Evolutionary conservation across 768 basidiomycete genomes (phyloP), one percentile per base, ranked within the genome.

Genomic region (Trichaptum fuscoviolaceum): DNA sequence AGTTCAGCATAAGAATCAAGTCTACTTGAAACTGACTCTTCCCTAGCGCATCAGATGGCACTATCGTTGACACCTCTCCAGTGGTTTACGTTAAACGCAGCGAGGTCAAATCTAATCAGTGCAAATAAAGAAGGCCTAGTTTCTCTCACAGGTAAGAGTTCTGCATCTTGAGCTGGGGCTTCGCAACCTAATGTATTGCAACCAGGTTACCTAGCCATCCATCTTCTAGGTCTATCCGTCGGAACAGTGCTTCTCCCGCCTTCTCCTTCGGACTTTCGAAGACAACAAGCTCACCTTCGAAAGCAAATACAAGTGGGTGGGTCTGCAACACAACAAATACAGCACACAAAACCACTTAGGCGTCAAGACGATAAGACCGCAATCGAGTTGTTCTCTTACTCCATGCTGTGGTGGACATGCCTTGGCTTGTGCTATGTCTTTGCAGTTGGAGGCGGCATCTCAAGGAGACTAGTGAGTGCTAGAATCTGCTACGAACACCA

Each of bases 81-180:
- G 71, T 61, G 77, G 0, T 94, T 87, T 77, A 84, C 92, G 4
- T 80, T 96, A 27, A 73, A 84, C 0, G 84, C 86, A 0, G 84
- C 87, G 2, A 86, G 96, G 8, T 79, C 76, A 10, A 81, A 82
- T 35, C 61, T 96, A 3, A 69, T 98, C 35, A 87, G 85, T 35
- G 83, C 86, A 23, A 99, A 99, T 80, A 97, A 97, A 73, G 97
- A 99, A 75, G 97, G 97, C 0, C 73, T 99, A 24, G 81, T 90
- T 35, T 95, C 92, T 0, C 81, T 96, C 23, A 75, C 85, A 65
- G 93, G 92, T 90, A 36, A 8, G 58, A 4, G 18, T 18, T 24
- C 15, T 35, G 57, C n/a, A n/a, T 24, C 24, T 34, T 24, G 34
- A 15, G 42, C 35, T 58, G 58, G 52, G 12, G 10, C 20, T 5